Base-by-base conservation (phyloP, 768 basidiomycete species). In the Termitomyces titanicus region DNA sequence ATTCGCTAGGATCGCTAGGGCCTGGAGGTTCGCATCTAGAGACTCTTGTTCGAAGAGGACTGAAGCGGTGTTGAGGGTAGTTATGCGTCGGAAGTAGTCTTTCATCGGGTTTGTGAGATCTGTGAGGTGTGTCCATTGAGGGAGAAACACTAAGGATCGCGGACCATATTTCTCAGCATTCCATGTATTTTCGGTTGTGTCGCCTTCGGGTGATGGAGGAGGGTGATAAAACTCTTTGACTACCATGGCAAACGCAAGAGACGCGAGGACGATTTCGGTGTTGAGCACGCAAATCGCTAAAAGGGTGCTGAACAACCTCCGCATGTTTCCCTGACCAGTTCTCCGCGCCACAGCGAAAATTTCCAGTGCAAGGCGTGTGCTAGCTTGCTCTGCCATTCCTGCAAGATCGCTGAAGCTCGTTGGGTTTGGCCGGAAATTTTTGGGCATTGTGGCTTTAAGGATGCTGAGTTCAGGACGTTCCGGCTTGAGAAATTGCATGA, bases 241-340 rank as follows among this genome's bases (percentile, higher is more conserved):
- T 18, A 89, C 64, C 39, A 82, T 68, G 1, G 79, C 86, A 53
- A 92, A 88, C 5, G 91, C 70, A 25, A 92, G 69, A 1, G 86
- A 85, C 0, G 82, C 89, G n/a, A 88, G 75, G 38, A 92, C 77
- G 47, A 93, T 83, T 64, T 93, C 91, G 24, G 89, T 88, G 47
- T 92, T 89, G 37, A 90, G 66, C 18, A 93, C 72, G 53, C 85
- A 88, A 9, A 85, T 77, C 3, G 79, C 72, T 59, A 92, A 74
- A 47, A 90, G 68, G 2, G 75, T 73, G 49, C 78, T 77, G 63
- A 84, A 89, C 75, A 89, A 82, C 29, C 73, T 71, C n/a, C 79
- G 69, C 2, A 82, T 81, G 42, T 85, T 79, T 29, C 76, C 72
- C 48, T 82, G 81, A 27, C 82, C 75, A 42, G 79, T 77, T 39